Evolutionary conservation across 1,284 basidiomycete genomes (phyloP).

Genomic region (Rhodotorula sp.): DNA sequence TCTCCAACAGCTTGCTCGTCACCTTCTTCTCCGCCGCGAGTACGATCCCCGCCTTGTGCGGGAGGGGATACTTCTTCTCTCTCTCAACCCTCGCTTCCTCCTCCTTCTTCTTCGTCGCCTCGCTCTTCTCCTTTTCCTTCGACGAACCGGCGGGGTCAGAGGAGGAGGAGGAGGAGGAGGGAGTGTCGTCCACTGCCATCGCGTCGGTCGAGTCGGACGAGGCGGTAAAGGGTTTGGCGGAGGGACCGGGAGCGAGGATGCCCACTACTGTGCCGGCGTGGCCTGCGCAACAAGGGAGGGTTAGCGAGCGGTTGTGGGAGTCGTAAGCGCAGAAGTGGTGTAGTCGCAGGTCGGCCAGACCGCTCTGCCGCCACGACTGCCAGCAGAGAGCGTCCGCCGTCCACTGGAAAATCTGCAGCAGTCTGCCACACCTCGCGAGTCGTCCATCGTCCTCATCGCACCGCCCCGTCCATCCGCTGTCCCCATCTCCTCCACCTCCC

Average conservation of each 20-base stretch:
- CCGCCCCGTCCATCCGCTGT: too few species aligned
- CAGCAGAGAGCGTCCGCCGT: too few species aligned
- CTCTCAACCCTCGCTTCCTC: constrained; percentile 38
- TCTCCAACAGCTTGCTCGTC: constrained; percentile 94
- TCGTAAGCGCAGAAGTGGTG: neutral
- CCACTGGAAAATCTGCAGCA: too few species aligned
- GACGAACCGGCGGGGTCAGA: constrained; percentile 1
- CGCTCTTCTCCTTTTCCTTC: constrained; percentile 33
- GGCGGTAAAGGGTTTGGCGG: constrained; percentile 38
- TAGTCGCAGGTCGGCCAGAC: too few species aligned
- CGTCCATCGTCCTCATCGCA: too few species aligned
- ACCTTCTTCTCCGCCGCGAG: constrained; percentile 99
- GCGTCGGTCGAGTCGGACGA: constrained; percentile 34
- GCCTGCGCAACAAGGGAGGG: constrained; percentile 8
- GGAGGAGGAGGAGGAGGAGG: constrained; percentile 15
- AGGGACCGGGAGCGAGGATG: constrained; percentile 44
- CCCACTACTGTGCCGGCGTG: constrained; percentile 46
- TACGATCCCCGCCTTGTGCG: constrained; percentile 66
- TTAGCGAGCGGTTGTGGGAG: neutral
- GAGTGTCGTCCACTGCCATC: constrained; percentile 40
- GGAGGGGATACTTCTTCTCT: constrained; percentile 41
- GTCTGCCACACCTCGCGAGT: too few species aligned
- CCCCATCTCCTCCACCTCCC: too few species aligned
- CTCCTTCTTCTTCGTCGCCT: constrained; percentile 41
- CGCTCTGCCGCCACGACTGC: too few species aligned